Conservation (phyloP, 1,139 yeast species). For the Diutina catenulata region DNA sequence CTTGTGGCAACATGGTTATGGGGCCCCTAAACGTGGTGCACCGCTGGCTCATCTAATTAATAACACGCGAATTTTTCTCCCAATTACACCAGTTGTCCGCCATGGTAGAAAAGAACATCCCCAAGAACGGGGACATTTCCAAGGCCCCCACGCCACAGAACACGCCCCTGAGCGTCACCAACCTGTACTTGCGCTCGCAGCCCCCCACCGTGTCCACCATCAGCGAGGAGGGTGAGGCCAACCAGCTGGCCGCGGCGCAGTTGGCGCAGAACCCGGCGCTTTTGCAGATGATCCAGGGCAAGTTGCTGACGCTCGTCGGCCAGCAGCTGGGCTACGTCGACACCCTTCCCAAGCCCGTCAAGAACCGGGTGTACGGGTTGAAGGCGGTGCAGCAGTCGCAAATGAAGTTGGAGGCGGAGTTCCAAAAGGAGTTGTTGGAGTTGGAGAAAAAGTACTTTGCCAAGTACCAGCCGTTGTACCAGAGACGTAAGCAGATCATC, state of each 20-base stretch:
- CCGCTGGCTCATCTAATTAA: too few relatives aligned
- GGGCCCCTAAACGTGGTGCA: too few relatives aligned
- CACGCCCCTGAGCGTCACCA: conserved; percentile 86
- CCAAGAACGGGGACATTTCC: conserved; percentile 65
- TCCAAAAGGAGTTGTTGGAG: conserved; percentile 79
- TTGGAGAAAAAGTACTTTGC: conserved; percentile 73
- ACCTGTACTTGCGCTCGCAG: conserved; percentile 59
- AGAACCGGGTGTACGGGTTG: conserved; percentile 69
- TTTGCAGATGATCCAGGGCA: conserved; percentile 82
- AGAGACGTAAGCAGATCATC: conserved; percentile 61
- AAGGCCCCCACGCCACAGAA: conserved; percentile 98
- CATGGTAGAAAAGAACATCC: conserved; percentile 20
- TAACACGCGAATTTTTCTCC: not conserved
- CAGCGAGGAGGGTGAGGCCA: conserved; percentile 43
- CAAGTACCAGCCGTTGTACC: conserved; percentile 69
- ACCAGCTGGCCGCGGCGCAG: conserved; percentile 24
- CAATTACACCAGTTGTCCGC: too few relatives aligned
- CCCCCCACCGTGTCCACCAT: conserved; percentile 74
- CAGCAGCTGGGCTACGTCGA: conserved; percentile 80
- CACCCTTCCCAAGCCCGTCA: conserved; percentile 61
- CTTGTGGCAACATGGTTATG: too few relatives aligned
- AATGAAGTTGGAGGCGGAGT: conserved; percentile 77
- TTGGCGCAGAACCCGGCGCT: conserved; percentile 67
- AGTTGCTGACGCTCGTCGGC: conserved; percentile 76
- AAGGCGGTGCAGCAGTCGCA: conserved; percentile 79